Evolutionary conservation across 257 asterid species (phyloP), one percentile per base, ranked within the genome.

Genomic region (Penstemon davidsonii): DNA sequence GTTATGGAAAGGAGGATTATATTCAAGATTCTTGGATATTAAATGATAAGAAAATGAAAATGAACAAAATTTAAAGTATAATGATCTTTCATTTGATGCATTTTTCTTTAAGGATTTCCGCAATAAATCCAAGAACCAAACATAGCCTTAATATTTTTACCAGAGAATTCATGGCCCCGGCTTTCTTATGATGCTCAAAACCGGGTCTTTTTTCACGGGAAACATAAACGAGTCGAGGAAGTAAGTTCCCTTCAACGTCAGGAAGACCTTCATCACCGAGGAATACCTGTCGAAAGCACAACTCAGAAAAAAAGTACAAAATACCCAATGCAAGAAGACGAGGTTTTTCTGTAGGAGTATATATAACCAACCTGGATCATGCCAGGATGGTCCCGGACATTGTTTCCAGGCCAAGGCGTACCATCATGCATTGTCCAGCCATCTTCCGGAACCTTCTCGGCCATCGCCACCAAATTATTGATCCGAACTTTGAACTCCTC

Each of bases 371-470:
- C 98, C 96, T 92, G 98, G 70, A 89, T 92, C 96, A 92, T 92
- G 71, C 96, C 98, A 64, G 98, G 96, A 78, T 92, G 98, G 75
- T 89, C 98, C 67, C 92, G 66, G 68, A 91, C 98, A 82, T 71
- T 84, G 80, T 91, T 91, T 74, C 98, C 98, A 11, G 98, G 98
- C 98, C 98, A 92, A 40, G 88, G 88, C 4, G 96, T 84, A 39
- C 98, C 98, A 81, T 92, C 98, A 77, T 84, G 96, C 96, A 89
- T 89, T 46, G 98, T 89, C 96, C 96, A 92, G 62, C 98, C 98
- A 8, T 91, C 98, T 70, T 92, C 98, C 0, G 98, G 98, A 74
- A 84, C 96, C 78, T 89, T 92, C 76, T 87, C 89, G 1, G 96
- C 88, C 70, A 61, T 80, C 41, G 96, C 87, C 62, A 92, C 98